Evolutionary conservation across 2,329 filamentous ascomycete genomes (phyloP), one percentile per base, ranked within the genome.

Genomic region (Dactylellina leptospora): DNA sequence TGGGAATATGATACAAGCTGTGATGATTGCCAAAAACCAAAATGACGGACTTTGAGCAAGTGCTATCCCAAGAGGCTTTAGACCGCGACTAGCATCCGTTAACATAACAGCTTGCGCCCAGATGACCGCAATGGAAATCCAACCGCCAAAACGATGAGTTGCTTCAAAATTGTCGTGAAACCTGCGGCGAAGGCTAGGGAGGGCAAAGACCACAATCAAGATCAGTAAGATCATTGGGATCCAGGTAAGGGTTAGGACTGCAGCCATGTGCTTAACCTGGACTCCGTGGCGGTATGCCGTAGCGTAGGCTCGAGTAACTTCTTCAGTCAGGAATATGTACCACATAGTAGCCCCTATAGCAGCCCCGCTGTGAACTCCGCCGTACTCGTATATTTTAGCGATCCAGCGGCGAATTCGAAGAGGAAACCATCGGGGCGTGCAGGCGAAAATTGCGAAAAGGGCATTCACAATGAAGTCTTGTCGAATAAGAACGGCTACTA

Each of bases 131-230:
- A 92, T 82, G 8, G 86, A 82, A 5, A 83, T 82, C 90, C 90
- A 92, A 13, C 89, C 89, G 3, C 84, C 84, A 78, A 90, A 92
- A 51, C 90, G 87, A 79, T 92, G 90, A 47, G 85, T 84, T 48
- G 85, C 80, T 80, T 92, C 90, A 77, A 91, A 92, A 62, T 83
- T 79, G 79, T 92, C 85, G 80, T 92, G 90, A 74, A 83, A 82
- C 40, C 82, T 83, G 74, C 83, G 82, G 23, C 90, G 86, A 75
- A 92, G 82, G 5, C 79, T 78, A 1, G 90, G 90, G 77, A 88
- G 84, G 1, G 90, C 87, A 54, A 87, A 84, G 5, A 60, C 20
- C 13, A 64, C 30, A 48, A 81, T 80, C 55, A 89, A 82, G 76
- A 92, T 87, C 33, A 81, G 77, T 62, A 85, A 75, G 74, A 90